Evolutionary conservation across 345 rosid genomes (phyloP).

Genomic region (Triadica sebifera): DNA sequence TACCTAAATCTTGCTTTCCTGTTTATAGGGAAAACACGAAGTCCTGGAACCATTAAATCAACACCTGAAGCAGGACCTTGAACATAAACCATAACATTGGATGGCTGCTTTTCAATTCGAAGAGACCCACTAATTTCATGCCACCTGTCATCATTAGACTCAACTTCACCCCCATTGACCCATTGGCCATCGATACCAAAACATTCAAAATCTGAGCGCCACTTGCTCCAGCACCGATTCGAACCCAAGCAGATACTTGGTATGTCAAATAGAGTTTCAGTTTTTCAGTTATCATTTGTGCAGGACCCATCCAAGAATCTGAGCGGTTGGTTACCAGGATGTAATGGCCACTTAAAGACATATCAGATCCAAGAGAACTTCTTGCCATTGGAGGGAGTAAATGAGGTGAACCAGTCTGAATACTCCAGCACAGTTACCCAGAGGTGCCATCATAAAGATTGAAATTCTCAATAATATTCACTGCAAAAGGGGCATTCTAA

Average conservation of each 20-base stretch:
- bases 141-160: conserved; percentile 63
- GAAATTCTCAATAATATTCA: conserved; percentile 69
- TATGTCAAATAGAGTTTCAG: conserved; percentile 71
- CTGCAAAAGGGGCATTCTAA: conserved; percentile 65
- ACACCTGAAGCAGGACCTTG: conserved; percentile 82
- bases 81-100: conserved; percentile 66
- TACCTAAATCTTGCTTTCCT: conserved; percentile 55
- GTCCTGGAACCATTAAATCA: conserved; percentile 74
- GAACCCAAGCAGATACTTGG: conserved; percentile 92
- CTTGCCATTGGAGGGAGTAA: conserved; percentile 80
- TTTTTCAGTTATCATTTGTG: conserved; percentile 76
- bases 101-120: conserved; percentile 78
- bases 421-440: conserved; percentile 62
- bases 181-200: conserved; percentile 72
- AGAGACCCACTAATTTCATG: conserved; percentile 85
- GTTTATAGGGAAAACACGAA: conserved; percentile 74
- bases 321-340: conserved; percentile 67
- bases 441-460: conserved; percentile 49
- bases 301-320: conserved; percentile 96
- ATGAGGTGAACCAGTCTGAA: conserved; percentile 72
- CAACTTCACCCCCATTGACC: conserved; percentile 86
- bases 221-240: conserved; percentile 47
- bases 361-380: conserved; percentile 62
- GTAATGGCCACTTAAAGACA: conserved; percentile 64
- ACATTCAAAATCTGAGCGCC: conserved; percentile 77